Evolutionary conservation across 345 rosid species (phyloP).

Genomic region (Hevea brasiliensis): DNA sequence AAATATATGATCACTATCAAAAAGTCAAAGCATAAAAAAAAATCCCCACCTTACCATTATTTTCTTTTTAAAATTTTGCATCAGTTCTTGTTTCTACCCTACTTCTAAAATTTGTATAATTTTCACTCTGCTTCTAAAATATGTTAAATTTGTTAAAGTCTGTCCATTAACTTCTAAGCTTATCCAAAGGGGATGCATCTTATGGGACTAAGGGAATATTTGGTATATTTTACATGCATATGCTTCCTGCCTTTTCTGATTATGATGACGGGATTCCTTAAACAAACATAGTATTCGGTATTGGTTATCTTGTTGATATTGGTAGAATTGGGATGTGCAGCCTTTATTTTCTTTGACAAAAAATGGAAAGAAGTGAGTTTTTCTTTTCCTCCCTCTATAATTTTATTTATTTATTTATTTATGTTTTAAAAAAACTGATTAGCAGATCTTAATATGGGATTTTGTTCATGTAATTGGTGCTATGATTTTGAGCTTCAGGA

Average conservation of each 20-base stretch:
- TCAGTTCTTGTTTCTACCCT: not conserved
- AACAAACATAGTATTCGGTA: constrained; percentile 62
- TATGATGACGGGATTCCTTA: constrained; percentile 53
- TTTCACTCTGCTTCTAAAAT: not conserved
- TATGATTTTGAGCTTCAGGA: constrained; percentile 44
- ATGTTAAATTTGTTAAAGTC: not conserved
- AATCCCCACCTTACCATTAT: not conserved
- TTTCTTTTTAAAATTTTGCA: not conserved
- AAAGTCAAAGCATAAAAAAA: not conserved
- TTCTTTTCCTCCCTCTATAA: constrained; percentile 3
- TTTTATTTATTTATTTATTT: not conserved
- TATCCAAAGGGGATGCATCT: not conserved
- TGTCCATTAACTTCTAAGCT: not conserved
- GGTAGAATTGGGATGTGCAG: constrained; percentile 87
- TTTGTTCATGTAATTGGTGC: constrained; percentile 5
- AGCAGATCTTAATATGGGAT: constrained; percentile 9
- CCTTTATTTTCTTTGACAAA: constrained; percentile 83
- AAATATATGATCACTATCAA: not conserved
- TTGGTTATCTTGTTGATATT: constrained; percentile 80
- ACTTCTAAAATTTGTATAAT: not conserved
- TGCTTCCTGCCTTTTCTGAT: constrained; percentile 2
- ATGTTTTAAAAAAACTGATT: not conserved
- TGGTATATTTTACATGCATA: not conserved
- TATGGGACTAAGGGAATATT: not conserved
- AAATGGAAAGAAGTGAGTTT: constrained; percentile 80